Conservation (phyloP, 306 rosid species). For the Casuarina glauca region DNA sequence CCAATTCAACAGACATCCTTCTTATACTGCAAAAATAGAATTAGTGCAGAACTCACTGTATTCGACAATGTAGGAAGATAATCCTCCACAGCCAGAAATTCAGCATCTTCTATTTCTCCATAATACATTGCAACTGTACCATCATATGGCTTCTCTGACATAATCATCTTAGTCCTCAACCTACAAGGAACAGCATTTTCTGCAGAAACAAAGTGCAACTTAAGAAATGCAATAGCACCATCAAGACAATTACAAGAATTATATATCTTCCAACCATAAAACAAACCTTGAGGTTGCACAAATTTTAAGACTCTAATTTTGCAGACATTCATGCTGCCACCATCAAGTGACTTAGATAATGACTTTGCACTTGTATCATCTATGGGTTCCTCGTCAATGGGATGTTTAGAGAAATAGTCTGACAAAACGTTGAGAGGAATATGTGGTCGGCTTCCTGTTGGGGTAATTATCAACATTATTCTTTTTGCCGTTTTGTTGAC, state of each 20-base stretch:
- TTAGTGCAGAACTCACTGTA: constrained; percentile 62
- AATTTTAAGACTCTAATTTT: constrained; percentile 64
- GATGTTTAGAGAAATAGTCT: constrained; percentile 41
- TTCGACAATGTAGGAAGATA: constrained; percentile 84
- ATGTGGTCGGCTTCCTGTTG: constrained; percentile 48
- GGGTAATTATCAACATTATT: constrained; percentile 50
- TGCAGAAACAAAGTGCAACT: constrained; percentile 38
- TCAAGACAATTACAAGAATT: constrained; percentile 21
- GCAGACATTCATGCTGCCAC: constrained; percentile 80
- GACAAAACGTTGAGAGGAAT: constrained; percentile 41
- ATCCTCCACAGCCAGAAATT: constrained; percentile 60
- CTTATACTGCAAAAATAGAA: constrained; percentile 6
- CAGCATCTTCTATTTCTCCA: constrained; percentile 63
- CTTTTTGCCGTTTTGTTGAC: constrained; percentile 72
- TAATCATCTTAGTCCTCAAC: constrained; percentile 63
- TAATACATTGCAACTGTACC: constrained; percentile 84
- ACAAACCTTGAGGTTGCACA: constrained; percentile 68
- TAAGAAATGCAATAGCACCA: constrained; percentile 27
- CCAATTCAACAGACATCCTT: constrained; percentile 25
- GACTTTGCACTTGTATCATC: constrained; percentile 54
- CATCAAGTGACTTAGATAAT: constrained; percentile 75
- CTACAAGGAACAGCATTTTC: constrained; percentile 52
- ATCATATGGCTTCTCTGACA: constrained; percentile 88
- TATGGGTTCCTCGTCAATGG: constrained; percentile 52
- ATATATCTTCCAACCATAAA: constrained; percentile 17